Evolutionary conservation across 2,329 filamentous ascomycete species (phyloP).

Genomic region (Aspergillus bombycis): DNA sequence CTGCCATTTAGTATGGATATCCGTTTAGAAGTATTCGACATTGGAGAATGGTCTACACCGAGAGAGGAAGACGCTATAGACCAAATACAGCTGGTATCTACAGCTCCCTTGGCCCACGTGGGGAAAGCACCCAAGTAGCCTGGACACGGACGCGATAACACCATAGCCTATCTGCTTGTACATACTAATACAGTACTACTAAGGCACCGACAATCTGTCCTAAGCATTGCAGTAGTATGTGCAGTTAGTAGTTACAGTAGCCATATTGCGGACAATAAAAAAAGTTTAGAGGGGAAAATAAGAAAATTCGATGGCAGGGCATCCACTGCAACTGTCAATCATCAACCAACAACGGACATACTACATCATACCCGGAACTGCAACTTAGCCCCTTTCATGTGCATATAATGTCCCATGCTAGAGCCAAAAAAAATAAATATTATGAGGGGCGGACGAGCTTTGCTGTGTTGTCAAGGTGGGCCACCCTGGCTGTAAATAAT

Average conservation of each 20-base stretch:
- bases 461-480: conserved; percentile 21
- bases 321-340: neutral
- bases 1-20: neutral
- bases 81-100: conserved; percentile 8
- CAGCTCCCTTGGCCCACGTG: conserved; percentile 21
- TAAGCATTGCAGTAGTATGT: neutral
- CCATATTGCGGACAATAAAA: neutral
- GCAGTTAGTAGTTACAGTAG: neutral
- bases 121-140: conserved; percentile 23
- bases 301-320: neutral
- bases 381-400: conserved; percentile 21
- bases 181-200: neutral
- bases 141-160: conserved; percentile 17
- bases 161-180: conserved; percentile 4
- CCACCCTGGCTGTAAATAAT: conserved; percentile 6
- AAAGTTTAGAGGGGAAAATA: neutral
- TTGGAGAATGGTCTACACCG: conserved; percentile 10
- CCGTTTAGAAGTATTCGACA: neutral
- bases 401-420: conserved; percentile 15
- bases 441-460: conserved; percentile 7
- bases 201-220: neutral
- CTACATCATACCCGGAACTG: conserved; percentile 6
- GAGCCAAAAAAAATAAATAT: neutral
- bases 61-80: neutral
- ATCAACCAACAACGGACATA: neutral